A percentile compares a stretch with the other conserved stretches of the same genome.
phyloP scores from a whole-genome alignment of 78 protist genomes.

The Dictyostelium citrinum region DNA sequence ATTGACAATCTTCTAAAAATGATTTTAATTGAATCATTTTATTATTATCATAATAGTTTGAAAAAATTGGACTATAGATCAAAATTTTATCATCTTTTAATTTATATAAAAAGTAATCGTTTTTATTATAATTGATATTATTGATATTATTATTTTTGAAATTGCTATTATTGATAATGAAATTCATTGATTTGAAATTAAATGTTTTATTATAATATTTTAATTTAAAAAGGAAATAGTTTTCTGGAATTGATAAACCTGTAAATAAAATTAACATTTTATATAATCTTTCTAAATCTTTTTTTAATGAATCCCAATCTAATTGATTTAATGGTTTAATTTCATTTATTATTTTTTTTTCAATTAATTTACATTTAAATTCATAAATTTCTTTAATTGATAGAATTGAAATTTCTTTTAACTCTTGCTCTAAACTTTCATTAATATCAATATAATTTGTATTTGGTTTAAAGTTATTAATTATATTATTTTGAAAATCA shows the following conservation, averaged over 20 bases:
- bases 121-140: no score
- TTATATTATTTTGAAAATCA: not conserved
- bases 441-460: not conserved
- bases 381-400: not conserved
- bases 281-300: not conserved
- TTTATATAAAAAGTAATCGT: not conserved
- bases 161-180: not conserved
- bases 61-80: not conserved
- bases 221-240: not conserved
- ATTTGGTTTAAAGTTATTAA: not conserved
- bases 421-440: not conserved
- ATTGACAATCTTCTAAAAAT: not conserved
- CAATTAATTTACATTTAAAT: not conserved
- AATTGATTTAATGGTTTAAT: not conserved
- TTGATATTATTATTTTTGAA: no score
- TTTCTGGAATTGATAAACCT: not conserved
- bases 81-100: not conserved
- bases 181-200: not conserved
- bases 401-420: not conserved
- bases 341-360: not conserved
- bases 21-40: not conserved
- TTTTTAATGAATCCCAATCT: not conserved
- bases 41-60: not conserved
- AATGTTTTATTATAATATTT: not conserved
- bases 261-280: not conserved